A percentile compares a stretch with the other conserved stretches of the same genome.
phyloP scores from a whole-genome alignment of 331 rosid genomes.

The Acacia pycnantha region DNA sequence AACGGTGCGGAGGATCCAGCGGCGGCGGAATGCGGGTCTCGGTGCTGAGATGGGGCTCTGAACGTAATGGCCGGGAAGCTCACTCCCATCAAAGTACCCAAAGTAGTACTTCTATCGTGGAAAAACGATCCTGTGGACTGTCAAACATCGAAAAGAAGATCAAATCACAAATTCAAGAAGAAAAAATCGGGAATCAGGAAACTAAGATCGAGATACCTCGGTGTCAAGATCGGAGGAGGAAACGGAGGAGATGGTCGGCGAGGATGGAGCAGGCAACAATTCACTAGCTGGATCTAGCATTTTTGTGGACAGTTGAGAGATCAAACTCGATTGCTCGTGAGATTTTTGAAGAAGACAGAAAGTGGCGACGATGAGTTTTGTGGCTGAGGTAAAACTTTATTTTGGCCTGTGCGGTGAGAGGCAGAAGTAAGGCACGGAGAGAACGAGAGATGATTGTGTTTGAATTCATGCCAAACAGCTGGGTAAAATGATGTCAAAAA shows the following conservation, averaged over 20 bases:
- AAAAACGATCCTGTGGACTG: slow-evolving; percentile 98
- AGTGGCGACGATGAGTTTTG: neutral
- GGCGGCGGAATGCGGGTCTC: slow-evolving; percentile 42
- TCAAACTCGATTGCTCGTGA: neutral
- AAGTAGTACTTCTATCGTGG: slow-evolving; percentile 92
- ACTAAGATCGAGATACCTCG: slow-evolving; percentile 49
- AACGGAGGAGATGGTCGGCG: slow-evolving; percentile 87
- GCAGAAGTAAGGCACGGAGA: neutral
- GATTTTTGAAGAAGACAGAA: slow-evolving; percentile 2
- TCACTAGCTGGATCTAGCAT: slow-evolving; percentile 85
- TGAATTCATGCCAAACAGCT: slow-evolving; percentile 30
- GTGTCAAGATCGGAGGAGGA: slow-evolving; percentile 99
- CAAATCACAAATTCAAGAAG: neutral
- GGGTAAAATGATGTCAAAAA: slow-evolving; percentile 22
- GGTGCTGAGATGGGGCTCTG: slow-evolving; percentile 78
- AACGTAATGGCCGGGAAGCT: slow-evolving; percentile 86
- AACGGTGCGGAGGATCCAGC: slow-evolving; percentile 7
- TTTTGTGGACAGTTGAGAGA: neutral
- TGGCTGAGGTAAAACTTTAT: neutral
- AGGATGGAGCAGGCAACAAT: slow-evolving; percentile 81
- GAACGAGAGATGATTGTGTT: slow-evolving; percentile 17
- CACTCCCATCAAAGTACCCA: slow-evolving; percentile 96
- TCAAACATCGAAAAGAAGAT: neutral
- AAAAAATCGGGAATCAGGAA: neutral
- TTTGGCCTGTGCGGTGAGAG: neutral